Base-by-base conservation (phyloP, 768 basidiomycete species). In the Russula ochroleuca region DNA sequence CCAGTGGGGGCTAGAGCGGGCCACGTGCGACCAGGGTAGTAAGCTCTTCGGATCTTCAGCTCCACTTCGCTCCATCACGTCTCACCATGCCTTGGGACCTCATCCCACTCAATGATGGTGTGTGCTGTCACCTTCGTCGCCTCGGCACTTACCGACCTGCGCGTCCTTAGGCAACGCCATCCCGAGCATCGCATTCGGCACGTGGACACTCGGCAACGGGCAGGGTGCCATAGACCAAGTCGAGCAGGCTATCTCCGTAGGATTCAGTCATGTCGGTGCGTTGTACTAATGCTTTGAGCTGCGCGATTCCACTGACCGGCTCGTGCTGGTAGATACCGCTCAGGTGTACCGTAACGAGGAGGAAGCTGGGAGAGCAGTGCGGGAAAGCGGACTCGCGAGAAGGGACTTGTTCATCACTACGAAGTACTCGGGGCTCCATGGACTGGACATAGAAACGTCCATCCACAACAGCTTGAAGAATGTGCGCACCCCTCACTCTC, bases 401-500 rank as follows among this genome's bases (percentile, higher is more conserved):
- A 61, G 76, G 15, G 82, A 86, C 1, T 67, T 88, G 28, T 88
- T 78, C 72, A 79, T 90, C 66, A 88, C 85, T 3, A 87, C 86
- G 35, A 87, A 87, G 69, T 86, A 80, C 68, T 83, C 84, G 15
- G 83, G 83, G 1, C 56, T 73, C 57, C 70, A 79, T 57, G 81
- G 79, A 2, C 72, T 83, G 58, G 80, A 81, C 63, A 81, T 85
- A 37, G 76, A 77, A 61, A 81, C 79, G 1, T 84, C 83, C 14
- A 83, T 86, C 49, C 70, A 78, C 33, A 78, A 84, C 67, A 85
- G 84, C 59, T 68, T 88, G 62, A 75, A 80, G 62, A 81, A 81
- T 49, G 85, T 85, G 64, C 48, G 81, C 37, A 7, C n/a, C 13
- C n/a, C 3, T 21, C 5, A 33, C 19, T 11, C n/a, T 8, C n/a